Conservation (phyloP, 208 protist species). For the Leishmania guyanensis region DNA sequence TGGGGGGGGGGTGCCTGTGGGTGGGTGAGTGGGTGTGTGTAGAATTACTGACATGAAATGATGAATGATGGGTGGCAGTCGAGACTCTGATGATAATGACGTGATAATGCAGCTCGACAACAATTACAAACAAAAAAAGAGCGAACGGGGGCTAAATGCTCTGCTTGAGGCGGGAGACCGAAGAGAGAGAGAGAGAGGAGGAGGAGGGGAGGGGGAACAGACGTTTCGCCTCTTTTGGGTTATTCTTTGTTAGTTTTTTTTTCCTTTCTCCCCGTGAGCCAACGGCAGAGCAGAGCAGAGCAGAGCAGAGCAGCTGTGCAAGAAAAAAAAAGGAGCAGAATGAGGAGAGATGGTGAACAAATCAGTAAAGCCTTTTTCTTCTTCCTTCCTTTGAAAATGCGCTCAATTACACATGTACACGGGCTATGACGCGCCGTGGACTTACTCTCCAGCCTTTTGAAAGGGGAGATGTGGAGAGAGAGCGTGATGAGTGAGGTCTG, state of each 20-base stretch:
- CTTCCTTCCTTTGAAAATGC: background rate
- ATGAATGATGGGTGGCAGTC: background rate
- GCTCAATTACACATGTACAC: background rate
- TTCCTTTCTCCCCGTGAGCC: too few species aligned
- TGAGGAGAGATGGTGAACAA: background rate
- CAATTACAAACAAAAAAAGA: background rate
- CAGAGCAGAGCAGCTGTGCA: background rate
- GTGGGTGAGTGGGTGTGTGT: background rate
- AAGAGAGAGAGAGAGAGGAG: background rate
- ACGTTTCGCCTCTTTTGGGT: background rate
- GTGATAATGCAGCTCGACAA: background rate
- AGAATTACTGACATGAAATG: background rate
- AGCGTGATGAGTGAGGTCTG: background rate
- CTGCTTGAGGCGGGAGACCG: background rate
- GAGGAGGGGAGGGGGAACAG: background rate
- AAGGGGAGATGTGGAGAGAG: background rate
- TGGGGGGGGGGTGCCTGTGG: background rate
- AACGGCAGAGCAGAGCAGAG: too few species aligned
- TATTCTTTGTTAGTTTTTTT: background rate
- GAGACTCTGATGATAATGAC: background rate
- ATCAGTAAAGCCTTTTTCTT: background rate
- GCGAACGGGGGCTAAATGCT: background rate
- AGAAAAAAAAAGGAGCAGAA: background rate
- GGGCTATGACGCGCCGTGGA: background rate
- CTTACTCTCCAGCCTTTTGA: background rate